Conservation (phyloP, 2,329 filamentous ascomycete genomes). For the Massarina eburnea region DNA sequence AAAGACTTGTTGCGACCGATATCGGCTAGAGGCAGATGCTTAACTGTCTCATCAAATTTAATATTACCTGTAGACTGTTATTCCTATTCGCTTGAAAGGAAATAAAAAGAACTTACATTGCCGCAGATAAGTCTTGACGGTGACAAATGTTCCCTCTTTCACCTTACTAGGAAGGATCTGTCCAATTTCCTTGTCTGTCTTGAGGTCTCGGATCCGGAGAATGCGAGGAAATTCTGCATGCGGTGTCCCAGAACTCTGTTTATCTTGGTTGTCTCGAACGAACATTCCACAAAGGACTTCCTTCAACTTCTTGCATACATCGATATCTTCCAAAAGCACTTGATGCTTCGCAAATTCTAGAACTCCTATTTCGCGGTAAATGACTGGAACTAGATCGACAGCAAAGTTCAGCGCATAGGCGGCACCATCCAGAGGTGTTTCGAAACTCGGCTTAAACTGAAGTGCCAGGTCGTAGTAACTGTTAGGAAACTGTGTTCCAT, state of each 20-base stretch:
- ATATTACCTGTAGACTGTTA: background rate
- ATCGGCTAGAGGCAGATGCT: constrained; percentile 1
- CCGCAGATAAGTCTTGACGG: background rate
- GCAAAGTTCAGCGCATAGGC: background rate
- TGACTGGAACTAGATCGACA: constrained; percentile 1
- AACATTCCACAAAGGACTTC: background rate
- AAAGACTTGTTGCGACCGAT: constrained; percentile 1
- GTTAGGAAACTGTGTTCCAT: background rate
- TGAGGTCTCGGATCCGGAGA: constrained; percentile 2
- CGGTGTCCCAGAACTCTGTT: background rate
- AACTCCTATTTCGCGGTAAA: background rate
- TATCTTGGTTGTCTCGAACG: background rate
- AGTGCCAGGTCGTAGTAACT: background rate
- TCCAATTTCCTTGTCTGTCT: background rate
- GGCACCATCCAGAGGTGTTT: background rate
- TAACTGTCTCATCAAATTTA: background rate
- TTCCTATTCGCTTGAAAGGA: too few relatives aligned
- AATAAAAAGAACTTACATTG: background rate
- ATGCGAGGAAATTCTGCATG: background rate
- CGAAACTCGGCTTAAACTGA: background rate
- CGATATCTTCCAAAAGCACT: background rate
- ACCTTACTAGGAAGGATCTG: background rate
- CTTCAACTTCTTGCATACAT: background rate
- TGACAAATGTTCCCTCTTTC: background rate
- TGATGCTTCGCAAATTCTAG: background rate